phyloP scores from a whole-genome alignment of 257 asterid genomes.

The Capsicum rhomboideum region DNA sequence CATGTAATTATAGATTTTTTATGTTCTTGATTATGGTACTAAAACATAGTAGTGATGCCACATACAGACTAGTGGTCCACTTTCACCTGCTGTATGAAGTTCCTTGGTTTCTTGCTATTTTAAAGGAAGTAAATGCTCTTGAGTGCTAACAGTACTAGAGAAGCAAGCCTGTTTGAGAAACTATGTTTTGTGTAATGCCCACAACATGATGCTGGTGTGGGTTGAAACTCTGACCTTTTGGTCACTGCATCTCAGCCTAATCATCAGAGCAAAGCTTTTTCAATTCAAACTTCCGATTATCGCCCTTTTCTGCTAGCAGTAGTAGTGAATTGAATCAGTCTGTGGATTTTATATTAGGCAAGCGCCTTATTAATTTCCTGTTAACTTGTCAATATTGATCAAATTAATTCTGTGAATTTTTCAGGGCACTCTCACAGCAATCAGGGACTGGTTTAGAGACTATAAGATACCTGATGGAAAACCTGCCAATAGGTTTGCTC shows the following conservation, averaged over 20 bases:
- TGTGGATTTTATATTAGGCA: neutral
- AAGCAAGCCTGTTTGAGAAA: neutral
- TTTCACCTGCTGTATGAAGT: neutral
- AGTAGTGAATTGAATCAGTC: neutral
- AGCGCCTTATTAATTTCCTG: neutral
- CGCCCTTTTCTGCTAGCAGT: neutral
- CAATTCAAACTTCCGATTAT: neutral
- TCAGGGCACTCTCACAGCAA: slow-evolving; percentile 94
- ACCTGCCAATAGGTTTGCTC: slow-evolving; percentile 92
- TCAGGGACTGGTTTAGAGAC: slow-evolving; percentile 98
- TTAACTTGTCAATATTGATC: neutral
- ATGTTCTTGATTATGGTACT: neutral
- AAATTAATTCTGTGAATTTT: neutral
- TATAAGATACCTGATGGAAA: slow-evolving; percentile 99
- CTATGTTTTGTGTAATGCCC: neutral
- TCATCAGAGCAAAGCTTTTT: neutral
- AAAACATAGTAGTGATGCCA: neutral
- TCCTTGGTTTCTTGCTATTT: neutral
- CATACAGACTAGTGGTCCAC: neutral
- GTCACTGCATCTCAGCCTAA: neutral
- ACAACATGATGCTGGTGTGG: neutral
- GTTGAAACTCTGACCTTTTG: neutral
- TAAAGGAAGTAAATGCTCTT: neutral
- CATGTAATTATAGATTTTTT: neutral
- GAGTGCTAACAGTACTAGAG: neutral